Base-by-base conservation (phyloP, 352 stramenopile genomes). In the Pythium rhizo-oryzae region DNA sequence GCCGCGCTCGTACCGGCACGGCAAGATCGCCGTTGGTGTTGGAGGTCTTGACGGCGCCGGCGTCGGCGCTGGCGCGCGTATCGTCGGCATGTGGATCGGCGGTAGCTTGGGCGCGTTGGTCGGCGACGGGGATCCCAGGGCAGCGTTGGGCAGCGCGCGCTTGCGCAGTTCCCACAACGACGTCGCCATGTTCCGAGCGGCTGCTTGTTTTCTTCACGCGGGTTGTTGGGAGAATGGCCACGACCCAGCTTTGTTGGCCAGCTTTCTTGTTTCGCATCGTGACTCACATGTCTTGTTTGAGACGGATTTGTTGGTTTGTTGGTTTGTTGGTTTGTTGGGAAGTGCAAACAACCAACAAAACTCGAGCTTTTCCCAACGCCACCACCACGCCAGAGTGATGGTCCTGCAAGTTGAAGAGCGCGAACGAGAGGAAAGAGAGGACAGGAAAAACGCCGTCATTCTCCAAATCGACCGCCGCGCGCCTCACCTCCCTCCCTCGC, bases 101-200 rank as follows among this genome's bases (percentile, higher is more conserved):
- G 43, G 43, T n/a, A 23, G 15, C 43, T 11, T n/a, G 15, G 43
- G 12, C 39, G 16, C 39, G 4, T 13, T 19, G 39, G 12, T 46
- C 39, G 16, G 39, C 39, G 43, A 23, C 21, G 30, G 30, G 12
- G n/a, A 55, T 12, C 28, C 41, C 43, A 62, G 15, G 1, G 37
- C 19, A 12, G 25, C 44, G 24, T 12, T 25, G 9, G 64, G 49
- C 49, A 71, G 19, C 41, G 49, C 57, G 11, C 65, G 50, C 65
- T 58, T 65, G 65, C 51, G 65, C 19, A 71, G 39, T 25, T 62
- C 51, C 65, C 65, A 71, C 19, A 62, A 30, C 43, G 65, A 71
- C 49, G 56, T 65, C 23, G 41, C n/a, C 52, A 50, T 50, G 28
- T 33, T 33, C 6, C 28, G 28, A 33, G 28, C 6, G 28, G 2